phyloP scores from a whole-genome alignment of 345 rosid genomes.

The Euphorbia lathyris region DNA sequence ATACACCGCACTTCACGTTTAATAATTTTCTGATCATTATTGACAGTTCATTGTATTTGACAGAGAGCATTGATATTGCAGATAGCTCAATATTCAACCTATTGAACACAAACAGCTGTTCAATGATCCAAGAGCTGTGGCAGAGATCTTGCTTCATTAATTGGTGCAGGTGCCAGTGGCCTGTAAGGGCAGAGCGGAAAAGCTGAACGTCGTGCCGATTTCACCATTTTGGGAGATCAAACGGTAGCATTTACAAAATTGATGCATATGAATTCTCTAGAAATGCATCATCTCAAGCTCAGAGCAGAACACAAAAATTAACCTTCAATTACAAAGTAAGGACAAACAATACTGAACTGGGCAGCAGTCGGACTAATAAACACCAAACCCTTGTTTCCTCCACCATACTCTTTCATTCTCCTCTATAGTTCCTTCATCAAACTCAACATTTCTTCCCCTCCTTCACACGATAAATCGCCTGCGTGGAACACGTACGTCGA shows the following conservation, averaged over 20 bases:
- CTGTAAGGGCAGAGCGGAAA: not conserved
- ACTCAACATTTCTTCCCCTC: constrained; percentile 39
- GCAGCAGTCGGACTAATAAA: too few relatives aligned
- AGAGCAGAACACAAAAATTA: too few relatives aligned
- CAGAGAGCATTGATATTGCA: constrained; percentile 1
- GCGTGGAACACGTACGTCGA: constrained; percentile 47
- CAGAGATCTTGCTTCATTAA: not conserved
- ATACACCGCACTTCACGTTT: not conserved
- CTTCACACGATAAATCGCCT: constrained; percentile 45
- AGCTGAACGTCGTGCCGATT: not conserved
- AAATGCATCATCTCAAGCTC: constrained; percentile 67
- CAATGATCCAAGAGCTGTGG: not conserved
- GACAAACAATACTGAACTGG: too few relatives aligned
- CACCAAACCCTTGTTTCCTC: constrained; percentile 39
- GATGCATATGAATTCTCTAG: constrained; percentile 78
- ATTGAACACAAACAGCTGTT: not conserved
- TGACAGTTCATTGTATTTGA: not conserved
- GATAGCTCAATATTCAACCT: not conserved
- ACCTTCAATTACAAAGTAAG: too few relatives aligned
- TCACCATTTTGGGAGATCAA: too few relatives aligned
- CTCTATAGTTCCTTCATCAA: constrained; percentile 48
- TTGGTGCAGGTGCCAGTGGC: not conserved
- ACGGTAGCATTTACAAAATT: too few relatives aligned
- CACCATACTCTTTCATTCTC: constrained; percentile 52
- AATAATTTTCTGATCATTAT: not conserved